Evolutionary conservation across 169 alveolate species (phyloP).

Genomic region (Ichthyophthirius multifiliis): DNA sequence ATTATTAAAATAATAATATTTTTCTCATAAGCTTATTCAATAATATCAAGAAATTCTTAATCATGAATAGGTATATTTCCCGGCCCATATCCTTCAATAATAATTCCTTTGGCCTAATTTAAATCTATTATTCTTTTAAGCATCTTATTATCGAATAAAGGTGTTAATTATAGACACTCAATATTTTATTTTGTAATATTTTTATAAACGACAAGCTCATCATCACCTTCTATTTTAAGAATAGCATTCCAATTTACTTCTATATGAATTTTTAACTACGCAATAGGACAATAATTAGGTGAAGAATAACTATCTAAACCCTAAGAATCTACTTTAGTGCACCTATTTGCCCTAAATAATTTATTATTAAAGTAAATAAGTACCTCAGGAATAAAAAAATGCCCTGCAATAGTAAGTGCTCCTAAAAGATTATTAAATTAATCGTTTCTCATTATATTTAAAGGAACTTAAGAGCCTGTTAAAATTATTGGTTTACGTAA

Average conservation of each 20-base stretch:
- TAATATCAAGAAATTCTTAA: constrained; percentile 44
- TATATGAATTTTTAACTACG: constrained; percentile 66
- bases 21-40: constrained; percentile 61
- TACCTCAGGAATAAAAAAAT: constrained; percentile 86
- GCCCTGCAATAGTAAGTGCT: constrained; percentile 86
- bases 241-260: constrained; percentile 62
- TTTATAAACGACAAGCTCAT: too few relatives aligned
- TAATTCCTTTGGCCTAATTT: constrained; percentile 45
- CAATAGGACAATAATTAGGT: constrained; percentile 77
- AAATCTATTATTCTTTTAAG: too few relatives aligned
- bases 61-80: constrained; percentile 81
- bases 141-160: too few relatives aligned
- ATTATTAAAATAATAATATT: constrained; percentile 76
- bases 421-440: constrained; percentile 84
- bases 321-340: constrained; percentile 72
- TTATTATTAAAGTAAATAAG: constrained; percentile 69
- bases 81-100: constrained; percentile 79
- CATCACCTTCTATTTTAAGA: too few relatives aligned
- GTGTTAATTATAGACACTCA: too few relatives aligned
- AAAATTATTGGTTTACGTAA: constrained; percentile 85
- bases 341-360: constrained; percentile 73
- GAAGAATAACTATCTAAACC: constrained; percentile 80
- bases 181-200: too few relatives aligned
- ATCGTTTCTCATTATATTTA: constrained; percentile 76
- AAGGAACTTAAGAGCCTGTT: constrained; percentile 86